phyloP scores from a whole-genome alignment of 1,284 basidiomycete species.

The Austroboletus olivaceoglutinosus region DNA sequence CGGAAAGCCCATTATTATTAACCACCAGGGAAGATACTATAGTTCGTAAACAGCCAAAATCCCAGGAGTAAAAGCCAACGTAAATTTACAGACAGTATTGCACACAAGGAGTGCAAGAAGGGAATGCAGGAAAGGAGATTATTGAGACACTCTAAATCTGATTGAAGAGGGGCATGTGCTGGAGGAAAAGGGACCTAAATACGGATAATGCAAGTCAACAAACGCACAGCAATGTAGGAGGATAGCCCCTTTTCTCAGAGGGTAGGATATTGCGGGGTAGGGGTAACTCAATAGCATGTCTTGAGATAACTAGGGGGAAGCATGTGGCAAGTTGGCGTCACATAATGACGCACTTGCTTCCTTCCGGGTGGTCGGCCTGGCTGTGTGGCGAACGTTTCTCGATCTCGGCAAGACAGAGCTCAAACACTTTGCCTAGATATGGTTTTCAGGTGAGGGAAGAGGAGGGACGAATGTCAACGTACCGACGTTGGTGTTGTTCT shows the following conservation, averaged over 20 bases:
- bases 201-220: conserved; percentile 38
- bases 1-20: conserved; percentile 28
- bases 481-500: conserved; percentile 88
- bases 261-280: conserved; percentile 30
- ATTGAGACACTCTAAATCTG: conserved; percentile 33
- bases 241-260: conserved; percentile 15
- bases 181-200: conserved; percentile 29
- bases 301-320: conserved; percentile 18
- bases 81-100: conserved; percentile 33
- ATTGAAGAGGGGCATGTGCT: conserved; percentile 19
- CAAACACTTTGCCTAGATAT: conserved; percentile 77
- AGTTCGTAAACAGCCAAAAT: conserved; percentile 30
- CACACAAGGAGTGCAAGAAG: conserved; percentile 21
- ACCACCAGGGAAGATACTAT: conserved; percentile 39
- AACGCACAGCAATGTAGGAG: conserved; percentile 31
- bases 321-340: conserved; percentile 38
- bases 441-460: conserved; percentile 6
- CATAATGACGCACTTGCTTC: conserved; percentile 68
- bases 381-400: conserved; percentile 66
- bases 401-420: conserved; percentile 84
- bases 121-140: conserved; percentile 27
- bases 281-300: conserved; percentile 33
- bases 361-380: conserved; percentile 55
- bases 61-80: conserved; percentile 21
- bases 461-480: conserved; percentile 35